These are phyloP conservation scores for Leptoxyphium fumago DNA, from an alignment of 2,329 filamentous ascomycete genomes.

Conservation along the genomic window DNA sequence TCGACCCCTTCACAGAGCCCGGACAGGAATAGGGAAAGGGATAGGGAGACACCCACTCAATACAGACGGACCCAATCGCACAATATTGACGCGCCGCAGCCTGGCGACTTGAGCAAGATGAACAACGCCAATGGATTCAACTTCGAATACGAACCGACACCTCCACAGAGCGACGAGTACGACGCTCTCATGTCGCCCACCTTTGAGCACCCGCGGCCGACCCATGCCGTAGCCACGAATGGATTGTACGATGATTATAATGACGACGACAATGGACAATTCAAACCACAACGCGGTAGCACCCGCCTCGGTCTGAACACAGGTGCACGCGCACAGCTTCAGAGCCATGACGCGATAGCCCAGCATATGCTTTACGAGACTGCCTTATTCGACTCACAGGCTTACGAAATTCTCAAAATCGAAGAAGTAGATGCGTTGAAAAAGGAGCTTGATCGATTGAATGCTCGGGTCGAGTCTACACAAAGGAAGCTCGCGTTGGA, in stretches of 20 bases:
- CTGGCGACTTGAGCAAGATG: conserved; percentile 3
- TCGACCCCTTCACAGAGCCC: conserved; percentile 3
- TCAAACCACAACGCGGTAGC: conserved; percentile 6
- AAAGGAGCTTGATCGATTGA: conserved; percentile 62
- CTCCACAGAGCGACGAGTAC: conserved; percentile 4
- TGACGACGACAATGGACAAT: neutral
- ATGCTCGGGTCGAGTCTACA: conserved; percentile 65
- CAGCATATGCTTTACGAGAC: conserved; percentile 90
- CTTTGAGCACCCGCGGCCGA: neutral
- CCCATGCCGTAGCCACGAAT: neutral
- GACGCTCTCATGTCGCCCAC: neutral
- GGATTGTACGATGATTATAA: neutral
- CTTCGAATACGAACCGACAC: conserved; percentile 11
- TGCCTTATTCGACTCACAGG: conserved; percentile 73
- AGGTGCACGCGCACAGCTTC: conserved; percentile 12
- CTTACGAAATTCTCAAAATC: conserved; percentile 73
- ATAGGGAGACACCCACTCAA: neutral
- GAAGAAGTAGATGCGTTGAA: conserved; percentile 87
- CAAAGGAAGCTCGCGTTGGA: conserved; percentile 76
- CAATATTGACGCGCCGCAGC: conserved; percentile 6
- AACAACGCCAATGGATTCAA: conserved; percentile 5
- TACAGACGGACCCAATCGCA: conserved; percentile 12
- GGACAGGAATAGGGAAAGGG: conserved; percentile 3
- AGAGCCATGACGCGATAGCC: conserved; percentile 45
- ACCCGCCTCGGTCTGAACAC: conserved; percentile 17